Evolutionary conservation across 202 grass and related monocot species (phyloP), one percentile per base, ranked within the genome.

Genomic region (Saccharum hybrid): DNA sequence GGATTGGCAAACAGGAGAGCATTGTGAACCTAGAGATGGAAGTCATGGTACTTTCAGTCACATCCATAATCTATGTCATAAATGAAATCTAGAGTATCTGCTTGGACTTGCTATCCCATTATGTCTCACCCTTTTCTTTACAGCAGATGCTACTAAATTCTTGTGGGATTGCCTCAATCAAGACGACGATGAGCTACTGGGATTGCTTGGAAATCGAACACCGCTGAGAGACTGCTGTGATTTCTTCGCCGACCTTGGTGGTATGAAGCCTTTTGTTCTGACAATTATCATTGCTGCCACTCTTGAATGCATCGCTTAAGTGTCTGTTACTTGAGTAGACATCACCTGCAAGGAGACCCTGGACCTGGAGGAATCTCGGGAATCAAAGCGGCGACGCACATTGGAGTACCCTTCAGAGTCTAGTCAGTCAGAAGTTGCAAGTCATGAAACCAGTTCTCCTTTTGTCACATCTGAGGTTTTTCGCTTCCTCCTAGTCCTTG

Each of bases 121-220:
- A 5, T 23, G 37, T 63, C 16, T 38, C 10, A 22, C 1, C 12
- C 37, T 38, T 10, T 18, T 84, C 4, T 60, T 33, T 26, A 43
- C 63, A 88, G 70, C 52, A 79, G 95, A 92, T 60, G 78, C 82
- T 73, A 40, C 80, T 59, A 81, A 84, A 16, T 88, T 86, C 21
- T 37, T 88, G 43, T 98, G 87, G 91, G 83, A 87, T 61, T 88
- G 75, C 81, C 82, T 87, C 64, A 87, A 90, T 63, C 86, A 84
- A 85, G 90, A 93, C 80, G 82, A 93, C 15, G 79, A 89, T 79
- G 80, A 86, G 8, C 72, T 94, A 8, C 36, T 88, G 70, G 75
- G 85, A 33, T 67, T 92, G 63, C 71, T 96, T 83, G 91, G 81
- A 41, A 84, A 90, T 66, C 93, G 92, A 87, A 98, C 96, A 74